phyloP scores from a whole-genome alignment of 306 rosid genomes.

The Cajanus cajan region DNA sequence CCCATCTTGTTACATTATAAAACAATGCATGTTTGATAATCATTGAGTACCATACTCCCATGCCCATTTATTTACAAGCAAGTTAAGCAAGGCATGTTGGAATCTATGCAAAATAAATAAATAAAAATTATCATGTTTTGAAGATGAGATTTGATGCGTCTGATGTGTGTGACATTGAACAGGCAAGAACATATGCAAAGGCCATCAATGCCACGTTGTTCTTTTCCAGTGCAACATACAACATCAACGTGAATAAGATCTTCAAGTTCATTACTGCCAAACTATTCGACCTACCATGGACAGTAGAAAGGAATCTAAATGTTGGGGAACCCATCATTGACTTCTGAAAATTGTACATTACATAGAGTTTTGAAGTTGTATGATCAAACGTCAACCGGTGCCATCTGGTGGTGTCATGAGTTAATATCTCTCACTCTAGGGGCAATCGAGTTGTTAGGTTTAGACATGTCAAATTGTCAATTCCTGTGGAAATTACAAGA shows the following conservation, averaged over 20 bases:
- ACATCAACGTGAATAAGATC: slow-evolving; percentile 93
- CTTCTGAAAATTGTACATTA: slow-evolving; percentile 46
- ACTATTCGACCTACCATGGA: slow-evolving; percentile 93
- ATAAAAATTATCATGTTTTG: not conserved
- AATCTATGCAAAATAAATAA: not conserved
- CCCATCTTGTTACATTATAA: slow-evolving; percentile 7
- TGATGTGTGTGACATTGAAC: slow-evolving; percentile 33
- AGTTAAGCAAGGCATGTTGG: slow-evolving; percentile 26
- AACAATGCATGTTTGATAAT: slow-evolving; percentile 17
- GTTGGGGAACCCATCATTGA: slow-evolving; percentile 95
- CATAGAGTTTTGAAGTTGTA: not conserved
- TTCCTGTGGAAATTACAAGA: not conserved
- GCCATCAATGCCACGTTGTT: slow-evolving; percentile 83
- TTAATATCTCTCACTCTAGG: slow-evolving; percentile 22
- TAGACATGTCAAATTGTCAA: not conserved
- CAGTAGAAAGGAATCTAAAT: slow-evolving; percentile 80
- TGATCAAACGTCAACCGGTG: slow-evolving; percentile 36
- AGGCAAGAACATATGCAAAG: slow-evolving; percentile 94
- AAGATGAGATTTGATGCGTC: slow-evolving; percentile 8
- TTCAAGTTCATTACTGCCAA: slow-evolving; percentile 97
- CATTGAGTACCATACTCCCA: slow-evolving; percentile 5
- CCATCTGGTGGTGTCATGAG: slow-evolving; percentile 18
- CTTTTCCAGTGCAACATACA: slow-evolving; percentile 94
- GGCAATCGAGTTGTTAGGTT: slow-evolving; percentile 48
- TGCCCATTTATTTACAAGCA: slow-evolving; percentile 7